Conservation (phyloP, 345 rosid species). For the Cardiospermum halicacabum region DNA sequence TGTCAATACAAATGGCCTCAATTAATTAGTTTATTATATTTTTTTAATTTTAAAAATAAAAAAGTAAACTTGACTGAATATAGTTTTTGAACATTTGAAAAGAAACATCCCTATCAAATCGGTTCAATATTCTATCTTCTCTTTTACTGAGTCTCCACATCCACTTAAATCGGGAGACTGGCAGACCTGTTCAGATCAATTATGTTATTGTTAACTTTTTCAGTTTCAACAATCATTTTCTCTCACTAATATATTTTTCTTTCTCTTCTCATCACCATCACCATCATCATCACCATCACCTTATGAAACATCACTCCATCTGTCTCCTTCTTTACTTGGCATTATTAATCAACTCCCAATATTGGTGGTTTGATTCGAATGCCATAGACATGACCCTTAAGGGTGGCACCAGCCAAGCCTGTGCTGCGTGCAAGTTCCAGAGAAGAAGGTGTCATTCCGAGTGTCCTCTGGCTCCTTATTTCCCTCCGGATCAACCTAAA, state of each 20-base stretch:
- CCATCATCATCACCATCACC: not conserved
- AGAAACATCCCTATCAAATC: slow-evolving; percentile 9
- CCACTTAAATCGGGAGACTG: slow-evolving; percentile 50
- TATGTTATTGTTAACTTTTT: slow-evolving; percentile 24
- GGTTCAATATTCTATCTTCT: slow-evolving; percentile 8
- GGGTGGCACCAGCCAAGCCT: slow-evolving; percentile 87
- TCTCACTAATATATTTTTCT: not conserved
- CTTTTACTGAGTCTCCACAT: slow-evolving; percentile 36
- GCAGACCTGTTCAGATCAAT: slow-evolving; percentile 37
- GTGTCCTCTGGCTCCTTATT: slow-evolving; percentile 77
- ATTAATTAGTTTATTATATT: too few species aligned
- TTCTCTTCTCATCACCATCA: not conserved
- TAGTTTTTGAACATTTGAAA: slow-evolving; percentile 17
- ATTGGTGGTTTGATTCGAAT: slow-evolving; percentile 7
- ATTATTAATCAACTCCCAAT: not conserved
- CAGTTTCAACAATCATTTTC: slow-evolving; percentile 20
- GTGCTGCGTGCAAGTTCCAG: slow-evolving; percentile 94
- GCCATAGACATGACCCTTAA: slow-evolving; percentile 65
- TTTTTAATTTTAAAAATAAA: too few species aligned
- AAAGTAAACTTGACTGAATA: too few species aligned
- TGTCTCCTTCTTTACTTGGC: not conserved
- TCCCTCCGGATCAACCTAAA: slow-evolving; percentile 72
- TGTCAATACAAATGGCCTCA: too few species aligned
- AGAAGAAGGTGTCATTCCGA: slow-evolving; percentile 62
- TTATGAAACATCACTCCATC: not conserved